Base-by-base conservation (phyloP, 2,329 filamentous ascomycete genomes). In the Elsinoe ampelina region DNA sequence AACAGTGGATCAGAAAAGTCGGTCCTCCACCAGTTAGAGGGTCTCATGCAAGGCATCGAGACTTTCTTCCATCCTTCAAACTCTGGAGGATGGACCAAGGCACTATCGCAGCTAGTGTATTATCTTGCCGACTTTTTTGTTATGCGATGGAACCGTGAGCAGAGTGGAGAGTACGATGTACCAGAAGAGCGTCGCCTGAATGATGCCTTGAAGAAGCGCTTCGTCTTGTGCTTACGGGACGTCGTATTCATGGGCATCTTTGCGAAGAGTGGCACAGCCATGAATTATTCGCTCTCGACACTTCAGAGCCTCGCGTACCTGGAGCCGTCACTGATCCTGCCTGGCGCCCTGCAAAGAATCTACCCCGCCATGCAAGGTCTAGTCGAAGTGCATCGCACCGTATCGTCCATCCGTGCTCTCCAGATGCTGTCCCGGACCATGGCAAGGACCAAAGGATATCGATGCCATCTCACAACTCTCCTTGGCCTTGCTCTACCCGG, bases 41-140 rank as follows among this genome's bases (percentile, higher is more conserved):
- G 89, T 0, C 77, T 98, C 54, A 87, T 98, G 63, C 87, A 97
- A 70, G 93, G 91, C 2, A 86, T 97, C 47, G 93, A 98, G 70
- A 98, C 93, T 0, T 98, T 98, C 71, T 98, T 96, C 77, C 93
- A 98, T 66, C 93, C 93, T 1, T 98, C 93, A 2, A 98, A 98
- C 70, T 88, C 92, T 54, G 93, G 93, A 12, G 77, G 77, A 12
- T 98, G 93, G 93, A 95, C 92, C 1, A 89, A 84, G 65, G 87
- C 92, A 62, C 75, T 98, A 42, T 86, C 90, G 2, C 92, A 97
- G 70, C 78, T 98, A 55, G 88, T 93, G 4, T 91, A 91, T 68
- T 95, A 95, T 70, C 77, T 98, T 5, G 86, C 91, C 2, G 93
- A 98, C 69, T 91, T 95, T 65, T 98, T 98, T 70, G 89, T 98